These are phyloP conservation scores for Euphrasia confusa DNA, from an alignment of 257 asterid genomes.

Conservation along the genomic window DNA sequence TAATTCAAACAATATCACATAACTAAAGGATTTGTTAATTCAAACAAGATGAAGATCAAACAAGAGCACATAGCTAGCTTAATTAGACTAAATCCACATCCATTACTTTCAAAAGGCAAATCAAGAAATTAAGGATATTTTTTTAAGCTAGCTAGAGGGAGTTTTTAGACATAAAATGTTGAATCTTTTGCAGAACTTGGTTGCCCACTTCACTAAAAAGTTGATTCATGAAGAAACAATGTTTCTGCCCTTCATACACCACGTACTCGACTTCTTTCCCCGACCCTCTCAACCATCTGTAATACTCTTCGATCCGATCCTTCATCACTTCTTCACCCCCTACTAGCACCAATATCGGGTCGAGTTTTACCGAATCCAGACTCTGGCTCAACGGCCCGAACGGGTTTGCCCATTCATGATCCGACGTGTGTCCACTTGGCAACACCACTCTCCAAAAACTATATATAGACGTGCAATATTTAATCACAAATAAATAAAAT, in stretches of 20 bases:
- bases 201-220: slow-evolving; percentile 41
- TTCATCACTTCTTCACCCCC: slow-evolving; percentile 54
- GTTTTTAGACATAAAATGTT: background rate
- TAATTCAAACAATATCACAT: too few species aligned
- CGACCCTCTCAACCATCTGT: slow-evolving; percentile 33
- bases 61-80: too few species aligned
- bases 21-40: too few species aligned
- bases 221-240: slow-evolving; percentile 55
- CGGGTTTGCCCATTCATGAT: slow-evolving; percentile 62
- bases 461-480: background rate
- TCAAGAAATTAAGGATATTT: too few species aligned
- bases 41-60: too few species aligned
- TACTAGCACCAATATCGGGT: slow-evolving; percentile 54
- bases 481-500: too few species aligned
- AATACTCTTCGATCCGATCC: slow-evolving; percentile 53
- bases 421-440: slow-evolving; percentile 47
- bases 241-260: slow-evolving; percentile 43
- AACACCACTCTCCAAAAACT: slow-evolving; percentile 75
- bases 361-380: slow-evolving; percentile 36
- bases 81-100: too few species aligned
- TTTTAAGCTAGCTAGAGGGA: too few species aligned
- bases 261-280: slow-evolving; percentile 36
- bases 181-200: slow-evolving; percentile 35
- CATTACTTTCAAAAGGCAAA: too few species aligned
- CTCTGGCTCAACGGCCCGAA: slow-evolving; percentile 63